Evolutionary conservation across 179 eudicot species (phyloP), one percentile per base, ranked within the genome.

Genomic region (Silene noctiflora): DNA sequence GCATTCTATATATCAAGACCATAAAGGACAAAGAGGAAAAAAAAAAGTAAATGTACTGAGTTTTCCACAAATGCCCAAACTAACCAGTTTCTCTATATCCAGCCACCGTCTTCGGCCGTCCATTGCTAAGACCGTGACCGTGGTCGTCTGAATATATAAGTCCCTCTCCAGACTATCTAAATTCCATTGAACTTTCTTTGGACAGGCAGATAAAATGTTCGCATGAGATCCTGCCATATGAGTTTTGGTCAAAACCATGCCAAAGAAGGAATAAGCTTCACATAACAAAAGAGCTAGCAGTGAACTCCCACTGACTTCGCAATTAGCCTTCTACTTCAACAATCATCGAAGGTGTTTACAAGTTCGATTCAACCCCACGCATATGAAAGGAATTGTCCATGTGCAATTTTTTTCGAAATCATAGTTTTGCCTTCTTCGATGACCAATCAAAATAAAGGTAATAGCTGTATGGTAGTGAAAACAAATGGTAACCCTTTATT

Each of bases 61-160:
- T 70, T 61, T 68, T 66, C 22, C 17, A 78, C 13, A 62, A 21
- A 48, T 33, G 14, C 69, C 69, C 71, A 82, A 77, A 80, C 98
- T 91, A 79, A 95, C 99, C 96, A 91, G 87, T 85, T 91, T 91
- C 68, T 86, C 84, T 75, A 95, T 90, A 86, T 95, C 98, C 87
- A 95, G 79, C 99, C 99, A 95, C 74, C 99, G 88, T 76, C 98
- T 88, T 79, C 91, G 88, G 22, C 98, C 99, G 83, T 95, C 99
- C 99, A 93, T 93, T 55, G 98, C 98, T 82, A 91, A 81, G 77
- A 93, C 87, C 67, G 98, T 91, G 78, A 95, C 88, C 20, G 94
- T 88, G 59, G 86, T 63, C 9, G 90, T 86, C 83, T 88, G 87
- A 81, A 95, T 89, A 85, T 93, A 90, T 29, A 95, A 86, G 82